Base-by-base conservation (phyloP, 2,329 filamentous ascomycete species). In the Zarea fungicola region DNA sequence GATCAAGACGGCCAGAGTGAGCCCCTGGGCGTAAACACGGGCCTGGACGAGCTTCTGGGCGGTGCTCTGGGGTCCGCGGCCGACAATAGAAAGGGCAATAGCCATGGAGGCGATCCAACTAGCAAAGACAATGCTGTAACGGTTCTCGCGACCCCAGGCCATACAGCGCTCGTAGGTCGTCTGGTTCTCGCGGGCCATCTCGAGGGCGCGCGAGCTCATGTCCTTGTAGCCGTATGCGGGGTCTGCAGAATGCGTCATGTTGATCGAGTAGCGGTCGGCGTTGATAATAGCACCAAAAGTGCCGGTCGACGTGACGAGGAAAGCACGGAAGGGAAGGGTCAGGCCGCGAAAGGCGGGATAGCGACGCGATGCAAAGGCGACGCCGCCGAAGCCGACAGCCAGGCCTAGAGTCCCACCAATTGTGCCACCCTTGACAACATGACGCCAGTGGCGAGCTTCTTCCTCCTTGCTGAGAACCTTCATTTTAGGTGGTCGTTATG, bases 381-480 rank as follows among this genome's bases (percentile, higher is more conserved):
- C 85, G 61, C 83, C 89, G 23, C 75, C 74, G 8, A 80, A 57
- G 55, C 92, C 91, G 26, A 83, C 62, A 31, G 71, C 75, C 3
- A 90, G 71, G 55, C 93, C 91, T 37, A 82, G 59, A 11, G 76
- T 46, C 55, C 87, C 87, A 56, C 92, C 93, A 55, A 87, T 68
- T 55, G 82, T 62, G 59, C 93, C 92, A 57, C 90, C 91, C 65
- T 82, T 84, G 58, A 97, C 63, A 53, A 95, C 93, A 52, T 79
- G 74, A 65, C 76, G 72, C 80, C 95, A 96, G 78, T 96, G 91
- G 47, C 80, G 87, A 52, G 76, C 67, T 72, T 96, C 91, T 73
- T 96, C 89, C 80, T 96, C 89, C 67, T 92, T 89, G 60, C 87
- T 95, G 65, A 97, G 79, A 64, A 97, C 76, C 85, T 96, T 97